These are phyloP conservation scores for Physaria fendleri DNA, from an alignment of 345 rosid species.

Conservation along the genomic window DNA sequence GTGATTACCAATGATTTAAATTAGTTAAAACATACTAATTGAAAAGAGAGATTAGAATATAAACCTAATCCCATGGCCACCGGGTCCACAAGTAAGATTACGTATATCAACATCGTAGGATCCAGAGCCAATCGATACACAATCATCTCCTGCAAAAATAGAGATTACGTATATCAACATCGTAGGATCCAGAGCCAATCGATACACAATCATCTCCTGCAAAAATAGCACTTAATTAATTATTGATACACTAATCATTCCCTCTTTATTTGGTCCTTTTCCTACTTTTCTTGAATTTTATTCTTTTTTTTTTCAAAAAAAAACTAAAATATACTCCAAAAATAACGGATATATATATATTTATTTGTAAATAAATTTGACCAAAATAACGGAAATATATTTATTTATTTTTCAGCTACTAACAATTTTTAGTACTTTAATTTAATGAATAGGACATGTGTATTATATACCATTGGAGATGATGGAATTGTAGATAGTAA, in stretches of 20 bases:
- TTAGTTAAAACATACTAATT: background rate
- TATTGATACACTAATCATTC: background rate
- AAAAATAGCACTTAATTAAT: constrained; percentile 6
- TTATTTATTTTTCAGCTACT: background rate
- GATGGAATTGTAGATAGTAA: constrained; percentile 70
- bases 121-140: constrained; percentile 90
- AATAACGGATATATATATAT: too few relatives aligned
- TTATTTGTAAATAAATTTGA: background rate
- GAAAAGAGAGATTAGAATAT: background rate
- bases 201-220: constrained; percentile 97
- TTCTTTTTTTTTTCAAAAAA: too few relatives aligned
- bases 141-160: too few relatives aligned
- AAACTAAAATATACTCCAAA: too few relatives aligned
- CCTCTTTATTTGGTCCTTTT: background rate
- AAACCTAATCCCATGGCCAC: constrained; percentile 97
- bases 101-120: constrained; percentile 69
- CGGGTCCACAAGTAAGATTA: constrained; percentile 92
- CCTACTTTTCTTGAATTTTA: background rate
- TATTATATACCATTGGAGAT: constrained; percentile 62
- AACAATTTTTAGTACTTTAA: background rate
- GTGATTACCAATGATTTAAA: background rate
- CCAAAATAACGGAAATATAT: background rate
- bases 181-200: constrained; percentile 77
- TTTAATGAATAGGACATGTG: too few relatives aligned
- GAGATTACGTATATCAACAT: constrained; percentile 81